These are phyloP conservation scores for Dalbergia cochinchinensis DNA, from an alignment of 306 rosid species.

Conservation along the genomic window DNA sequence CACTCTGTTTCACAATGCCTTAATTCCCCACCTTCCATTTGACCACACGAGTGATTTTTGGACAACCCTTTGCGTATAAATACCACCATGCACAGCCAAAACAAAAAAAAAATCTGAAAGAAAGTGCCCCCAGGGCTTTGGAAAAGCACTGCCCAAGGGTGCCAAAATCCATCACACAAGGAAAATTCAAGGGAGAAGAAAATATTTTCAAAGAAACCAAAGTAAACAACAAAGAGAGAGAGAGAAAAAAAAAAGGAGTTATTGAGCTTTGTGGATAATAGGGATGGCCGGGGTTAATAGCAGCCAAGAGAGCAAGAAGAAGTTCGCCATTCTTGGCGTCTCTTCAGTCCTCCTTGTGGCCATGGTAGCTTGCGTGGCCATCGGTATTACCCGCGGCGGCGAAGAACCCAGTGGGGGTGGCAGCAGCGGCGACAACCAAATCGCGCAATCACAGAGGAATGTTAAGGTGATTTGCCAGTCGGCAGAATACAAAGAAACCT, in stretches of 20 bases:
- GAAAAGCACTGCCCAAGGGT: constrained; percentile 21
- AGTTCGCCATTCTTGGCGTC: constrained; percentile 38
- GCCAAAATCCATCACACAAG: neutral
- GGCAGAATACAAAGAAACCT: constrained; percentile 64
- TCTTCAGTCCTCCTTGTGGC: constrained; percentile 50
- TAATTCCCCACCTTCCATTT: constrained; percentile 27
- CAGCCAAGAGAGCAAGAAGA: constrained; percentile 43
- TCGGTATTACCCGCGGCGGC: neutral
- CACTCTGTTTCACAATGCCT: neutral
- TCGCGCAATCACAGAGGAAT: constrained; percentile 48
- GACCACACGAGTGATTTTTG: neutral
- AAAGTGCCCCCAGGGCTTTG: constrained; percentile 41
- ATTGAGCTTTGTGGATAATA: neutral
- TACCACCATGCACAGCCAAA: neutral
- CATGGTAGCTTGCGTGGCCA: constrained; percentile 47
- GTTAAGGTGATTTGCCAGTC: constrained; percentile 59
- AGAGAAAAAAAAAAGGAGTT: neutral
- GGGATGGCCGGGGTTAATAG: constrained; percentile 31
- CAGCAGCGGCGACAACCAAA: neutral
- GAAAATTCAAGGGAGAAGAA: no score
- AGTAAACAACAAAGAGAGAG: neutral
- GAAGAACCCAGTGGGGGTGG: rapidly evolving
- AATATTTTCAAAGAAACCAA: no score
- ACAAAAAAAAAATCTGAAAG: neutral
- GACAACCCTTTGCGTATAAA: constrained; percentile 25